A percentile compares a stretch with the other conserved stretches of the same genome.
Evolutionary conservation across 179 eudicot genomes (phyloP).

Genomic region (Pouteria campechiana): DNA sequence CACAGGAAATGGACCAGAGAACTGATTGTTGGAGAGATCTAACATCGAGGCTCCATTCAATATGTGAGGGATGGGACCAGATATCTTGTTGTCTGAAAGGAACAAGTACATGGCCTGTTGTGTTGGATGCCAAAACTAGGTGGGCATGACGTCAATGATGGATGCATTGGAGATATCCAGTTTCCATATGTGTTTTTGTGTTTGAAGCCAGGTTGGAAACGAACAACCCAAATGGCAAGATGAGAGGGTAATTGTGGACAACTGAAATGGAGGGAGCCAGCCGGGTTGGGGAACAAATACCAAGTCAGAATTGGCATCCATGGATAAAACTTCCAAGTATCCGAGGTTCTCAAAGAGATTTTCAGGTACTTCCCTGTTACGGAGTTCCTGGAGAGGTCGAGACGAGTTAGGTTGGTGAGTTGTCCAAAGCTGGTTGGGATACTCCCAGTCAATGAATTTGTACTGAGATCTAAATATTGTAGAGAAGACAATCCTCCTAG

Average conservation of each 20-base stretch:
- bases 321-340: conserved; percentile 1
- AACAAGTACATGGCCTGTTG: conserved; percentile 8
- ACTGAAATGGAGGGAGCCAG: conserved; percentile 21
- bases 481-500: conserved; percentile 5
- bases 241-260: conserved; percentile 9
- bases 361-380: conserved; percentile 13
- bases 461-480: conserved; percentile 2
- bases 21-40: conserved; percentile 16
- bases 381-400: conserved; percentile 12
- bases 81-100: conserved; percentile 11
- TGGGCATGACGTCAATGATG: conserved; percentile 14
- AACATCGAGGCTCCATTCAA: conserved; percentile 5
- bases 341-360: conserved; percentile 7
- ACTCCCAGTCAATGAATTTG: conserved; percentile 15
- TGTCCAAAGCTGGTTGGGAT: conserved; percentile 13
- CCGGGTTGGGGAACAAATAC: conserved; percentile 3
- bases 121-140: conserved; percentile 21
- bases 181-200: conserved; percentile 2
- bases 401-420: conserved; percentile 1
- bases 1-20: conserved; percentile 14
- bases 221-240: conserved; percentile 8
- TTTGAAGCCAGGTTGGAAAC: conserved; percentile 17
- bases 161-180: conserved; percentile 12
- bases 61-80: conserved; percentile 15
- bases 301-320: conserved; percentile 12